Evolutionary conservation across 2,329 filamentous ascomycete species (phyloP).

Genomic region (Penicillium thymicola): DNA sequence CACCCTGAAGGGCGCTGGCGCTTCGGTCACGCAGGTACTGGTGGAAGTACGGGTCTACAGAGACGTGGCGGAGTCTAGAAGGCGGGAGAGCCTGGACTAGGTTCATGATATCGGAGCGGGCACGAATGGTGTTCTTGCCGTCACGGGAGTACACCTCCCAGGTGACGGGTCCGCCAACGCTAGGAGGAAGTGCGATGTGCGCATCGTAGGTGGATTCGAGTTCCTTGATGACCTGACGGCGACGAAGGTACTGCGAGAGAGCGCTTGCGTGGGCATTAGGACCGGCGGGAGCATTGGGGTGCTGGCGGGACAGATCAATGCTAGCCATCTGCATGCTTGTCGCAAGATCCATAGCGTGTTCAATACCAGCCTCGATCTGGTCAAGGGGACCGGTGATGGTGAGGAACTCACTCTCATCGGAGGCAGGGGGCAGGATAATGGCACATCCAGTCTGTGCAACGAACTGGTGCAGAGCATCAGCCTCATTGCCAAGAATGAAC

Average conservation of each 20-base stretch:
- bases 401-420: constrained; percentile 76
- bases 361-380: constrained; percentile 69
- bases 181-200: constrained; percentile 78
- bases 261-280: constrained; percentile 77
- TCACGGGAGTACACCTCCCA: constrained; percentile 90
- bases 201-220: constrained; percentile 77
- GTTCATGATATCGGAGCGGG: constrained; percentile 49
- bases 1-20: constrained; percentile 38
- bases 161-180: constrained; percentile 63
- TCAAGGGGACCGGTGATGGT: constrained; percentile 78
- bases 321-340: constrained; percentile 80
- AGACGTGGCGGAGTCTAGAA: constrained; percentile 43
- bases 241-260: constrained; percentile 80
- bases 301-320: constrained; percentile 77
- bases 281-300: constrained; percentile 68
- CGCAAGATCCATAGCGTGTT: constrained; percentile 84
- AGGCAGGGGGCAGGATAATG: constrained; percentile 72
- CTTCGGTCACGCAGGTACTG: constrained; percentile 44
- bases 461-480: constrained; percentile 78
- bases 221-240: constrained; percentile 76
- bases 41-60: constrained; percentile 50
- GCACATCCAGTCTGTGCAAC: constrained; percentile 86
- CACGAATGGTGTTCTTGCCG: constrained; percentile 66
- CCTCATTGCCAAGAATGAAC: constrained; percentile 86
- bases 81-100: constrained; percentile 49